Conservation (phyloP, 2,329 filamentous ascomycete genomes). For the Leptodontidium sp. region DNA sequence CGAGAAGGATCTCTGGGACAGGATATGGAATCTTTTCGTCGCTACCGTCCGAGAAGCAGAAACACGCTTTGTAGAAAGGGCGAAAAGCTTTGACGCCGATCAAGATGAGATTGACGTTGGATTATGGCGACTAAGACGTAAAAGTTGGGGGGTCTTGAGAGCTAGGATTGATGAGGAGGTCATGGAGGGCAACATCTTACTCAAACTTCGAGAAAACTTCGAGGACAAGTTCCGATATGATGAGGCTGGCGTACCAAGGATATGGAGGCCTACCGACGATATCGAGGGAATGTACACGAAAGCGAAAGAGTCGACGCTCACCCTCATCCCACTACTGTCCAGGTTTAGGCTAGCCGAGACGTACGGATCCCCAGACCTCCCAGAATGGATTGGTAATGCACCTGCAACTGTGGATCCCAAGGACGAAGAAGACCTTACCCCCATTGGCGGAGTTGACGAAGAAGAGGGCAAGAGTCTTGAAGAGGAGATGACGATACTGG, state of each 20-base stretch:
- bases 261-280: slow-evolving; percentile 96
- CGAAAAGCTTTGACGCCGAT: slow-evolving; percentile 92
- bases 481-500: slow-evolving; percentile 95
- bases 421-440: slow-evolving; percentile 88
- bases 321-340: slow-evolving; percentile 87
- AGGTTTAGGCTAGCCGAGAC: slow-evolving; percentile 82
- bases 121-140: slow-evolving; percentile 89
- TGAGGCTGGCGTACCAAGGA: slow-evolving; percentile 89
- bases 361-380: slow-evolving; percentile 80
- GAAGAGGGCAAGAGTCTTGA: slow-evolving; percentile 94
- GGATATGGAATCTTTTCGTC: slow-evolving; percentile 88
- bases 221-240: slow-evolving; percentile 99
- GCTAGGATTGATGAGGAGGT: slow-evolving; percentile 96
- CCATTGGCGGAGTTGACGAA: slow-evolving; percentile 93
- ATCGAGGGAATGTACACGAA: slow-evolving; percentile 96
- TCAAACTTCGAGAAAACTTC: slow-evolving; percentile 97
- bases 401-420: slow-evolving; percentile 78
- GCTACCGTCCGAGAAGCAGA: slow-evolving; percentile 87
- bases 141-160: slow-evolving; percentile 91
- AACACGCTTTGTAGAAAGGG: slow-evolving; percentile 83
- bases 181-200: slow-evolving; percentile 93
- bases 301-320: slow-evolving; percentile 90
- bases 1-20: slow-evolving; percentile 94
- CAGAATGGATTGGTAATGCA: slow-evolving; percentile 81
- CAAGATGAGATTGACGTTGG: slow-evolving; percentile 91